phyloP scores from a whole-genome alignment of 768 basidiomycete genomes.

The Paxillus rubicundulus region DNA sequence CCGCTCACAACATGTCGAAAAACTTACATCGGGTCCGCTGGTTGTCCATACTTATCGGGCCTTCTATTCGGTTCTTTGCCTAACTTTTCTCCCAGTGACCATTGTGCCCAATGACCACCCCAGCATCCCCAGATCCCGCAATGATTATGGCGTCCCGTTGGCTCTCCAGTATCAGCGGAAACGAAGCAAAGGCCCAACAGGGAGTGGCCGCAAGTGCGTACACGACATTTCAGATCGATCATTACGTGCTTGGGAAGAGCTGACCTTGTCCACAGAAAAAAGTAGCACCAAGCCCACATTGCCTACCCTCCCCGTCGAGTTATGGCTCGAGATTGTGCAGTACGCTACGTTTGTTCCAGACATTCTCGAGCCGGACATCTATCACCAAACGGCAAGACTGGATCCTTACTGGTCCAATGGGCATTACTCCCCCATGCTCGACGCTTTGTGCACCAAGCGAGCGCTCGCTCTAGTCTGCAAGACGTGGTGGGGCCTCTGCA shows the following conservation, averaged over 20 bases:
- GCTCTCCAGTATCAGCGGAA: slow-evolving; percentile 13
- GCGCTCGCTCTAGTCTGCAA: slow-evolving; percentile 9
- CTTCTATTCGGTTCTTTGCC: too few species aligned
- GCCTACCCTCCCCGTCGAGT: neutral
- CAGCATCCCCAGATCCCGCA: slow-evolving; percentile 6
- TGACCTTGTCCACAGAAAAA: too few species aligned
- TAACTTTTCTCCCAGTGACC: neutral
- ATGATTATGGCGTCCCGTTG: slow-evolving; percentile 18
- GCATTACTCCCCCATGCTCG: neutral
- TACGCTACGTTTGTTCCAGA: slow-evolving; percentile 4
- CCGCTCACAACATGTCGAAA: too few species aligned
- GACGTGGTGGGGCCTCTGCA: slow-evolving; percentile 5
- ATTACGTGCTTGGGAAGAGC: too few species aligned
- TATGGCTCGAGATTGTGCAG: slow-evolving; percentile 7
- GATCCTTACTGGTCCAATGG: neutral
- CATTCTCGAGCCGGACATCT: slow-evolving; percentile 1
- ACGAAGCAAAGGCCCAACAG: slow-evolving; percentile 15
- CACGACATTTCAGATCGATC: too few species aligned
- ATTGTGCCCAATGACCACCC: slow-evolving; percentile 15
- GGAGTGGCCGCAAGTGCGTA: too few species aligned
- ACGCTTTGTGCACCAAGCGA: neutral
- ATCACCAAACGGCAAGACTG: neutral
- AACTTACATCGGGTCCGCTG: too few species aligned
- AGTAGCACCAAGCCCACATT: neutral
- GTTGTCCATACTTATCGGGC: too few species aligned